phyloP scores from a whole-genome alignment of 2,329 filamentous ascomycete genomes.

The Penicillium sp. region DNA sequence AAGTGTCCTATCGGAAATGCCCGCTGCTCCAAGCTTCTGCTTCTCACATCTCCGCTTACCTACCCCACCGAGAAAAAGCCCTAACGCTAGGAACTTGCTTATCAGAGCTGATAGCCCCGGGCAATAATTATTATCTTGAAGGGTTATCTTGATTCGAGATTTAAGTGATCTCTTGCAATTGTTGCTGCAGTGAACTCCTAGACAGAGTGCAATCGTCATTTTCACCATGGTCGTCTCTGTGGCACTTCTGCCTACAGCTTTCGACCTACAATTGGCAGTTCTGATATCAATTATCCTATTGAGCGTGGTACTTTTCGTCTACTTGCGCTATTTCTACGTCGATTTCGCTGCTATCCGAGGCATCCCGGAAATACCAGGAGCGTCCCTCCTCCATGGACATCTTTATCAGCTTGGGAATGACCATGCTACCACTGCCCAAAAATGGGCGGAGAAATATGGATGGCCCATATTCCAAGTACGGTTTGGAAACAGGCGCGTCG shows the following conservation, averaged over 20 bases:
- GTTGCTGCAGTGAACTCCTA: not conserved
- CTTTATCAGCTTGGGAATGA: slow-evolving; percentile 13
- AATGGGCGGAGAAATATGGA: slow-evolving; percentile 9
- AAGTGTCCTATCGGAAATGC: not conserved
- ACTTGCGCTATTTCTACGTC: slow-evolving; percentile 8
- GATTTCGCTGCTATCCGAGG: slow-evolving; percentile 11
- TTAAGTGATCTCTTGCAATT: not conserved
- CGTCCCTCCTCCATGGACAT: slow-evolving; percentile 10
- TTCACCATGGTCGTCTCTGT: not conserved
- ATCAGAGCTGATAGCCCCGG: not conserved
- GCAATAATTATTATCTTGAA: too few relatives aligned
- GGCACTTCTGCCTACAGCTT: not conserved
- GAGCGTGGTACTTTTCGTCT: not conserved
- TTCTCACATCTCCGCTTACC: not conserved
- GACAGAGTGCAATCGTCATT: not conserved
- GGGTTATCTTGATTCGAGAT: not conserved
- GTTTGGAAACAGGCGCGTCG: slow-evolving; percentile 9
- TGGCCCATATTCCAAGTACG: slow-evolving; percentile 13
- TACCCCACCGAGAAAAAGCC: not conserved
- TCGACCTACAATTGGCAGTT: not conserved
- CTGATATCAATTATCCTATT: not conserved
- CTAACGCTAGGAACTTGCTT: not conserved
- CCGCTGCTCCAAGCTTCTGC: not conserved
- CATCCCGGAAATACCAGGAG: slow-evolving; percentile 14
- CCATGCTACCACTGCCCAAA: slow-evolving; percentile 14